Base-by-base conservation (phyloP, 140 eudicot species). In the Bidens hawaiensis region DNA sequence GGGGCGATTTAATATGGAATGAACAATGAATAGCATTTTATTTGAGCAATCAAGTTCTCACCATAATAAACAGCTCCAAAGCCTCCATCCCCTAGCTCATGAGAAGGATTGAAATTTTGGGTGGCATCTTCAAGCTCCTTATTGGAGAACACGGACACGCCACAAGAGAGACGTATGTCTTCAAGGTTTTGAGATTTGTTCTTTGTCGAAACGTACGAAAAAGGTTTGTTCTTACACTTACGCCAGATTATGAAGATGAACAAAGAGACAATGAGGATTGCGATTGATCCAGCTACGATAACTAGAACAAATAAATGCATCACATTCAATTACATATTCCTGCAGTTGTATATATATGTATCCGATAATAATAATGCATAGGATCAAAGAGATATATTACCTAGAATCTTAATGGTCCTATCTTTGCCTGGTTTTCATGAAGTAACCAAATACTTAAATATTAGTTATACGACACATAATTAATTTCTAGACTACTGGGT, bases 41-140 rank as follows among this genome's bases (percentile, higher is more conserved):
- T 30, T 30, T 30, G 34, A 30, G 6, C 1, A 30, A 2, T 30
- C 34, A 1, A 30, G 34, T 30, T 30, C 34, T 30, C 34, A 30
- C 34, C 34, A 30, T 30, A 30, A 38, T 80, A 86, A 48, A 86
- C 95, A 1, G 75, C 73, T 36, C 95, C 90, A 60, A 77, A 86
- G 47, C 95, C 95, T 42, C 95, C 95, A 23, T 77, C 82, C 1
- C 95, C 95, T 16, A 83, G 81, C 64, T 86, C 83, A 4, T 54
- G 71, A 19, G 83, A 42, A 46, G 85, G 60, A 61, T 80, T 68
- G 42, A 86, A 83, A 48, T 71, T 69, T n/a, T 61, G 28, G 23
- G 90, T 86, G 74, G 87, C 88, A 14, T 75, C 64, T 54, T 80
- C 78, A 2, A 86, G 95, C 47, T 83, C 88, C 1, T 6, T 48